A percentile compares a stretch with the other conserved stretches of the same genome.
Conservation (phyloP, 2,329 filamentous ascomycete genomes). For the Ceratocystis alfenasii region DNA sequence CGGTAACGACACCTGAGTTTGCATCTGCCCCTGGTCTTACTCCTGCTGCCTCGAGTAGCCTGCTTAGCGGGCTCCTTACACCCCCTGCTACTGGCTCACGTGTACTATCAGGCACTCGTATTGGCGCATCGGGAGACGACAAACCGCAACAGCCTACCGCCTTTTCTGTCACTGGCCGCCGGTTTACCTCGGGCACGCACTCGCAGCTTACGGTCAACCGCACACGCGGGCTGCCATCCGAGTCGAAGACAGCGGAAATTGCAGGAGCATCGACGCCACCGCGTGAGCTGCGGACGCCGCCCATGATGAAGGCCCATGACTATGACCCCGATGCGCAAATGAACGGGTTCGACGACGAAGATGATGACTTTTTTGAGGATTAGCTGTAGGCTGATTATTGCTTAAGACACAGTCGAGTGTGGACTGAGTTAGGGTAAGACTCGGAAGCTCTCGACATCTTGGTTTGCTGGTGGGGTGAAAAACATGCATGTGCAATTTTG, state of each 20-base stretch:
- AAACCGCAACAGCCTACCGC: conserved; percentile 44
- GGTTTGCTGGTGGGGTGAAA: too few relatives aligned
- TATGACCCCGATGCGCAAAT: conserved; percentile 52
- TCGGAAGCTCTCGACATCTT: too few relatives aligned
- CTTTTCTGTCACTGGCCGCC: conserved; percentile 48
- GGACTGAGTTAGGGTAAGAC: too few relatives aligned
- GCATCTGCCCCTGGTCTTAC: not conserved
- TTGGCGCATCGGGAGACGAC: conserved; percentile 3
- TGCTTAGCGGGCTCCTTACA: conserved; percentile 72
- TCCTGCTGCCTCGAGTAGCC: conserved; percentile 36
- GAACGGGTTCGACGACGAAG: conserved; percentile 48
- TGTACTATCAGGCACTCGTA: conserved; percentile 8
- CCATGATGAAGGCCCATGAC: conserved; percentile 46
- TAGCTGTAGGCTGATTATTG: conserved; percentile 19
- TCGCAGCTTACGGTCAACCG: conserved; percentile 25
- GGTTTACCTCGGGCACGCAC: conserved; percentile 34
- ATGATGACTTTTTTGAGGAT: conserved; percentile 47
- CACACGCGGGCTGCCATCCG: not conserved
- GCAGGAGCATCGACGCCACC: conserved; percentile 25
- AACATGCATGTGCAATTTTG: too few relatives aligned
- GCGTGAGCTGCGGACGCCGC: conserved; percentile 43
- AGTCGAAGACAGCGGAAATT: not conserved
- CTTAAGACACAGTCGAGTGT: too few relatives aligned
- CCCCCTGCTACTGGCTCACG: conserved; percentile 69
- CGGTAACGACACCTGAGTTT: conserved; percentile 25